Evolutionary conservation across 805 yeast genomes (phyloP).

Genomic region (Kluyveromyces dobzhanskii): DNA sequence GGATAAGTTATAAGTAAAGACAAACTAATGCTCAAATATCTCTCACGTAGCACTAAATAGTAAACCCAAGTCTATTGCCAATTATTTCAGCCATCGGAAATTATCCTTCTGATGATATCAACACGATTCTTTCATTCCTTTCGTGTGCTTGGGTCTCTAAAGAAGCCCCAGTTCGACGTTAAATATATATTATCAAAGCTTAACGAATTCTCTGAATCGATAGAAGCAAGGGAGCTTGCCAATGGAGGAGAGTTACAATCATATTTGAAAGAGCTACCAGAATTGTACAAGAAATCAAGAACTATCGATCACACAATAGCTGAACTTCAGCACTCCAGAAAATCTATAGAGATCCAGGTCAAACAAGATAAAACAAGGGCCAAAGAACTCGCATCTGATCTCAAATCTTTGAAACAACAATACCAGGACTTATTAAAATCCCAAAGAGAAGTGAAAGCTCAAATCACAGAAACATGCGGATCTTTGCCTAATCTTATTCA

Average conservation of each 20-base stretch:
- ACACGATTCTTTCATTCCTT: constrained; percentile 9
- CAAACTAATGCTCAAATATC: too few species aligned
- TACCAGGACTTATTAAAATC: constrained; percentile 15
- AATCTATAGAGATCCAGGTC: constrained; percentile 20
- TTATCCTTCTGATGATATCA: not conserved
- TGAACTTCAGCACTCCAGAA: constrained; percentile 24
- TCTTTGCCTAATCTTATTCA: constrained; percentile 58
- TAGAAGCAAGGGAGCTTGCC: constrained; percentile 22
- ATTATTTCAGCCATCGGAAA: too few species aligned
- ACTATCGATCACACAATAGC: constrained; percentile 17
- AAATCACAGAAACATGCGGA: constrained; percentile 35
- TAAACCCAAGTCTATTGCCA: too few species aligned
- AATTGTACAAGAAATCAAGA: constrained; percentile 18
- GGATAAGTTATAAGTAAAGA: too few species aligned
- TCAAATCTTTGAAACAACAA: constrained; percentile 20
- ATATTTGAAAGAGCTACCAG: constrained; percentile 24
- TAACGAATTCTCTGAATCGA: constrained; percentile 17
- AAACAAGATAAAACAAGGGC: constrained; percentile 16
- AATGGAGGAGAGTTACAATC: constrained; percentile 16
- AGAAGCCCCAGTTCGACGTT: constrained; percentile 24
- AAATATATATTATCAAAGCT: constrained; percentile 15
- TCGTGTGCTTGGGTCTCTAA: constrained; percentile 7
- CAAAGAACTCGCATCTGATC: constrained; percentile 8
- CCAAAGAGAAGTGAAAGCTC: constrained; percentile 27
- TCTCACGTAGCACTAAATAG: too few species aligned